Base-by-base conservation (phyloP, 345 rosid species). In the Brassica nigra region DNA sequence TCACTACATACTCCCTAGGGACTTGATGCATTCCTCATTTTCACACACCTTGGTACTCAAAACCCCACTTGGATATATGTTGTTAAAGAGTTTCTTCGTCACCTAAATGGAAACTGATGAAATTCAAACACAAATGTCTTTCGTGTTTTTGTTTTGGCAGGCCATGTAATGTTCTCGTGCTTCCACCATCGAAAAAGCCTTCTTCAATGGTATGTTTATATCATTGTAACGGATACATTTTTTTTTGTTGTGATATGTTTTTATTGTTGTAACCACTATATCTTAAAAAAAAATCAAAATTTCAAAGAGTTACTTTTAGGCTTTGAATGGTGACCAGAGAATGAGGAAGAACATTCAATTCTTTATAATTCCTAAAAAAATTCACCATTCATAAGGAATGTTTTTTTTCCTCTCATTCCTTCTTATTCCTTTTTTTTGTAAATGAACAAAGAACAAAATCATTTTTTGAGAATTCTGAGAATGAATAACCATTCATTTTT, bases 1-100 rank as follows among this genome's bases (percentile, higher is more conserved):
- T 70, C 68, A 47, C 34, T 54, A 29, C 62, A 63, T 64, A 52
- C 54, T 28, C 33, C 74, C 80, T 80, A 80, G 83, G 80, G 73
- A 80, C 80, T 80, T 80, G 80, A 65, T 75, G 34, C 65, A 31
- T 58, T 47, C 29, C 76, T 71, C 77, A 70, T 71, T 65, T 76
- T 66, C 68, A 80, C 77, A 76, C 76, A 58, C 66, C 44, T 70
- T 70, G 80, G 76, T 65, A 71, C 68, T 76, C 36, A 75, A 63
- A 37, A 66, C 0, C 39, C 76, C 68, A 65, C 58, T 80, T 76
- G 66, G 65, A 16, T 44, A 30, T 42, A 30, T 42, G 39, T 70
- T 69, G 76, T 37, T 30, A 11, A 33, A 71, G 33, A 58, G 39
- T 27, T 55, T 64, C 68, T 44, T 37, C 70, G 44, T 76, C 37